These are phyloP conservation scores for Tetragonia tetragonoides DNA, from an alignment of 148 eudicot species.

Conservation along the genomic window DNA sequence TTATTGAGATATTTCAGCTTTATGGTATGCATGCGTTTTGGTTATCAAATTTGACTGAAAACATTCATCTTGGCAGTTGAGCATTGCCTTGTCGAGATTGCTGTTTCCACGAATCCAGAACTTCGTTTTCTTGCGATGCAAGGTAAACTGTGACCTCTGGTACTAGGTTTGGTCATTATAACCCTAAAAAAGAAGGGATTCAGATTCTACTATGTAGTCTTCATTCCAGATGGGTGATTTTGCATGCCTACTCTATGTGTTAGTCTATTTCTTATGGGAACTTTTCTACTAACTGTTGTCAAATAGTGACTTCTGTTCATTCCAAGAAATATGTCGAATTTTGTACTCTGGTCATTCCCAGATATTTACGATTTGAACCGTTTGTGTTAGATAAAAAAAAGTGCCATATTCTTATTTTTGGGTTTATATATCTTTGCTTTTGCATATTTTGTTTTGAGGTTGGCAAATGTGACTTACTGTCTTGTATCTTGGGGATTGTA, in stretches of 20 bases:
- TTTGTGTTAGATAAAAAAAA: not conserved
- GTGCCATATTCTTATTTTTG: not conserved
- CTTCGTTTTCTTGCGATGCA: constrained; percentile 74
- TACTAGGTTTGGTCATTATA: not conserved
- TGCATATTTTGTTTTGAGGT: not conserved
- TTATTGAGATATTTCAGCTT: not conserved
- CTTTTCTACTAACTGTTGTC: not conserved
- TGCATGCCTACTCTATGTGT: not conserved
- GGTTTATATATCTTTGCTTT: not conserved
- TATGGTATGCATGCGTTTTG: not conserved
- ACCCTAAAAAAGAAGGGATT: not conserved
- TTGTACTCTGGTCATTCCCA: not conserved
- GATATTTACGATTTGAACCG: not conserved
- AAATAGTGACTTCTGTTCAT: not conserved
- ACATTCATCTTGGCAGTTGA: constrained; percentile 30
- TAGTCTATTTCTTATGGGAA: not conserved
- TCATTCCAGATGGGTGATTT: not conserved
- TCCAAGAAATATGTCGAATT: too few species aligned
- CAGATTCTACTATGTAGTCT: not conserved
- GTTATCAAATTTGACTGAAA: constrained; percentile 11
- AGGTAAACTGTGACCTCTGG: constrained; percentile 39
- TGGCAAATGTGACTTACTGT: not conserved
- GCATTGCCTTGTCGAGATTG: constrained; percentile 34
- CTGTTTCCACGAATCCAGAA: constrained; percentile 50
- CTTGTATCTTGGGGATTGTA: constrained; percentile 24